These are phyloP conservation scores for Exidia glandulosa DNA, from an alignment of 768 basidiomycete species.

Conservation along the genomic window DNA sequence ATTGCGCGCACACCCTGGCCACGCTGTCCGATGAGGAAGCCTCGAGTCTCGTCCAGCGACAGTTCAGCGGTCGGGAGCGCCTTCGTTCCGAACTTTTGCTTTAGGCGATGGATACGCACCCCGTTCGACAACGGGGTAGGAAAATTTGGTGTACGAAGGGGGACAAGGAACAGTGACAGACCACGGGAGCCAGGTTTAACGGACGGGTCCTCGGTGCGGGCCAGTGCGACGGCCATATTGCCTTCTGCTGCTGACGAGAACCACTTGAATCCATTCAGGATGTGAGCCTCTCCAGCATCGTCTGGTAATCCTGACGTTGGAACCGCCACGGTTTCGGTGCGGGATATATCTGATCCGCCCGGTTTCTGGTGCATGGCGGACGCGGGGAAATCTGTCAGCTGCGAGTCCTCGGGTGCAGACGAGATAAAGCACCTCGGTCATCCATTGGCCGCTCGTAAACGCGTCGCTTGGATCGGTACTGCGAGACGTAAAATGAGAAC, in stretches of 20 bases:
- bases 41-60: constrained; percentile 45
- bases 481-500: background rate
- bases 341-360: constrained; percentile 13
- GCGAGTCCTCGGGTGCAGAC: background rate
- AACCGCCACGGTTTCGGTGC: constrained; percentile 15
- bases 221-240: constrained; percentile 59
- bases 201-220: constrained; percentile 48
- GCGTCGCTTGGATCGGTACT: constrained; percentile 53
- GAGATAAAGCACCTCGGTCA: constrained; percentile 49
- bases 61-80: constrained; percentile 69
- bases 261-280: constrained; percentile 68
- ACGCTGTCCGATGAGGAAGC: constrained; percentile 47
- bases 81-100: constrained; percentile 70
- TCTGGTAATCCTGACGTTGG: constrained; percentile 35
- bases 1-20: constrained; percentile 58
- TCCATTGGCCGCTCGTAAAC: constrained; percentile 75
- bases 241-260: constrained; percentile 77
- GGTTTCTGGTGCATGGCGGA: constrained; percentile 5
- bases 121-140: constrained; percentile 43
- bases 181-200: constrained; percentile 43
- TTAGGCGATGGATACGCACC: constrained; percentile 59
- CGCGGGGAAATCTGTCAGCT: background rate
- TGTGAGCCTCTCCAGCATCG: constrained; percentile 36
- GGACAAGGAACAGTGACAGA: constrained; percentile 66
- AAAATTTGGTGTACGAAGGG: constrained; percentile 25